A percentile compares a stretch with the other conserved stretches of the same genome.
phyloP scores from a whole-genome alignment of 2,329 filamentous ascomycete species.

The Xylariaceae sp. region DNA sequence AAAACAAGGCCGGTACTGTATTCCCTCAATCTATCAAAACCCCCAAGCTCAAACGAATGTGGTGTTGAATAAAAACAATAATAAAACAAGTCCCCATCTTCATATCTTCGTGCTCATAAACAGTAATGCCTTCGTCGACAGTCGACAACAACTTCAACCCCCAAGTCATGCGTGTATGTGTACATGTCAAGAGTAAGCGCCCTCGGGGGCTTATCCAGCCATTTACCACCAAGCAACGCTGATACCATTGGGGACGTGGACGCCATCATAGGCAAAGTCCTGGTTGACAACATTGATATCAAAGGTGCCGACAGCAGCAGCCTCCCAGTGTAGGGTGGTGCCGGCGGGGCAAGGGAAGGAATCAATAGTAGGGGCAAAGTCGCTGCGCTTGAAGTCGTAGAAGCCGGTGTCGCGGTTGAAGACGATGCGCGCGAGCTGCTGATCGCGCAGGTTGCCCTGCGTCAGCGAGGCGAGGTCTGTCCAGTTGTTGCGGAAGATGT shows the following conservation, averaged over 20 bases:
- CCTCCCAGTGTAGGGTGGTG: conserved; percentile 25
- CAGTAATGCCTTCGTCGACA: too few species aligned
- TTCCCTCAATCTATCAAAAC: too few species aligned
- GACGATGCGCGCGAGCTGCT: conserved; percentile 23
- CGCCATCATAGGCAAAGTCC: conserved; percentile 20
- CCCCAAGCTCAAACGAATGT: too few species aligned
- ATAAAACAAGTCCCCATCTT: too few species aligned
- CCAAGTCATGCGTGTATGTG: not conserved
- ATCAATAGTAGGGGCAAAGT: conserved; percentile 19
- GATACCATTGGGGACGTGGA: conserved; percentile 24
- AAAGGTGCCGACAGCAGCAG: conserved; percentile 23
- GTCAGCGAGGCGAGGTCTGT: conserved; percentile 21
- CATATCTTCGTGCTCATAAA: too few species aligned
- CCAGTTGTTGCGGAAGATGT: conserved; percentile 27
- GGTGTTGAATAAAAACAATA: too few species aligned
- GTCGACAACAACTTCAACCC: too few species aligned
- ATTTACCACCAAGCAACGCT: conserved; percentile 23
- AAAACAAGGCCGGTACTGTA: too few species aligned
- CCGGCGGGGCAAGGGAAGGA: conserved; percentile 27
- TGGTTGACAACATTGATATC: conserved; percentile 24
- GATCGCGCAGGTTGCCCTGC: conserved; percentile 25
- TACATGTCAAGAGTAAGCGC: not conserved
- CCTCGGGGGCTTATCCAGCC: not conserved
- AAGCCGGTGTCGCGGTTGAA: conserved; percentile 20
- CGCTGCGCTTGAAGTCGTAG: conserved; percentile 24